These are phyloP conservation scores for Sarocladium oryzae DNA, from an alignment of 2,329 filamentous ascomycete species.

Conservation along the genomic window DNA sequence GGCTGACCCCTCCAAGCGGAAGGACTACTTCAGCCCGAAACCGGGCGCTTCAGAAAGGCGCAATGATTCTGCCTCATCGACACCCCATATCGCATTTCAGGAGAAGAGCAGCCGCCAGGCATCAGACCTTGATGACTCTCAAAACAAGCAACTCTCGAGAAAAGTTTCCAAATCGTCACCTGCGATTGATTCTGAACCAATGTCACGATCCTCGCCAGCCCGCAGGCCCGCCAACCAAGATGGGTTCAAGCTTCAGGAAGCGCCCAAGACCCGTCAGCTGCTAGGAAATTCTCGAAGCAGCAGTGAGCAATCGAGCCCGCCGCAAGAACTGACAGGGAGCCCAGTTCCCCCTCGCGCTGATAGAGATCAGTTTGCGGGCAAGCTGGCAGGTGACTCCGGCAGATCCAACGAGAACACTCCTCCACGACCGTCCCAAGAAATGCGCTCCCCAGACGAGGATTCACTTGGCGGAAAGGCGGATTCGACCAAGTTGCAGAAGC, in stretches of 20 bases:
- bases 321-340: slow-evolving; percentile 22
- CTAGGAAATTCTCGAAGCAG: slow-evolving; percentile 33
- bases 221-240: slow-evolving; percentile 36
- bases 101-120: slow-evolving; percentile 66
- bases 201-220: slow-evolving; percentile 12
- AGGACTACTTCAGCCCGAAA: slow-evolving; percentile 54
- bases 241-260: slow-evolving; percentile 75
- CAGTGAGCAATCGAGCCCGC: slow-evolving; percentile 34
- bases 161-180: slow-evolving; percentile 30
- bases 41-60: slow-evolving; percentile 37
- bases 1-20: slow-evolving; percentile 38
- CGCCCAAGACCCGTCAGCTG: slow-evolving; percentile 57
- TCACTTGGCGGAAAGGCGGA: neutral
- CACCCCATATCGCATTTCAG: slow-evolving; percentile 88
- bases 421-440: slow-evolving; percentile 42
- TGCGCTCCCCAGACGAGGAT: neutral
- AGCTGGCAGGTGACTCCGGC: slow-evolving; percentile 21
- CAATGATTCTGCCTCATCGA: slow-evolving; percentile 45
- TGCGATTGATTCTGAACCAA: slow-evolving; percentile 2
- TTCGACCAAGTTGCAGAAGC: slow-evolving; percentile 25
- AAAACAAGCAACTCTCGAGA: slow-evolving; percentile 41
- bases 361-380: slow-evolving; percentile 16
- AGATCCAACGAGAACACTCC: slow-evolving; percentile 29
- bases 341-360: neutral
- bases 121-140: slow-evolving; percentile 51